Percentiles rank a stretch among this genome's conserved stretches.
These are phyloP conservation scores for Dioscorea zingiberensis DNA, from an alignment of 106 monocot species.

Conservation along the genomic window DNA sequence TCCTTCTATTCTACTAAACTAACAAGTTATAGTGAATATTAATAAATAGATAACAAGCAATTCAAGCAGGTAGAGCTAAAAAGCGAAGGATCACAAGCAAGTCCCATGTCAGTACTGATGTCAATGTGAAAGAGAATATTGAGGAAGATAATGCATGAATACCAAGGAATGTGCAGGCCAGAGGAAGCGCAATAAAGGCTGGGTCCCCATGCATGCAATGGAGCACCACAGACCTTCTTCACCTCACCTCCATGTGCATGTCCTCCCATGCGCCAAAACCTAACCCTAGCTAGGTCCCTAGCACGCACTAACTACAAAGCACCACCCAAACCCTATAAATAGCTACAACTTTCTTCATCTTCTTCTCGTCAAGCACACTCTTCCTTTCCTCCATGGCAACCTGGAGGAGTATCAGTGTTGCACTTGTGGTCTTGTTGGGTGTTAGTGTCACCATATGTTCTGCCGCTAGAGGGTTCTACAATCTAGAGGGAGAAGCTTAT, in stretches of 20 bases:
- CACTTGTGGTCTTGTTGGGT: constrained; percentile 14
- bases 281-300: background rate
- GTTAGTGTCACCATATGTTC: constrained; percentile 15
- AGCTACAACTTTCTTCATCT: background rate
- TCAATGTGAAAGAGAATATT: constrained; percentile 5
- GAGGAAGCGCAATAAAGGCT: constrained; percentile 12
- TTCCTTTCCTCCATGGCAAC: background rate
- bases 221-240: background rate
- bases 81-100: background rate
- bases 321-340: constrained; percentile 13
- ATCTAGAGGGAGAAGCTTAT: constrained; percentile 4
- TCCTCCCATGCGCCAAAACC: background rate
- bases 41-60: background rate
- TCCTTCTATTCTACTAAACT: no score
- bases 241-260: background rate
- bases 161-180: constrained; percentile 8
- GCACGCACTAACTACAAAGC: background rate
- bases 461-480: constrained; percentile 19
- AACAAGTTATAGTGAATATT: background rate
- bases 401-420: background rate
- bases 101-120: background rate
- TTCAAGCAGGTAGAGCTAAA: background rate
- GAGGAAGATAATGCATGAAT: background rate
- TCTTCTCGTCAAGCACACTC: background rate
- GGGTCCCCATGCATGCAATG: background rate